Evolutionary conservation across 306 rosid species (phyloP).

Genomic region (Casuarina cunninghamiana): DNA sequence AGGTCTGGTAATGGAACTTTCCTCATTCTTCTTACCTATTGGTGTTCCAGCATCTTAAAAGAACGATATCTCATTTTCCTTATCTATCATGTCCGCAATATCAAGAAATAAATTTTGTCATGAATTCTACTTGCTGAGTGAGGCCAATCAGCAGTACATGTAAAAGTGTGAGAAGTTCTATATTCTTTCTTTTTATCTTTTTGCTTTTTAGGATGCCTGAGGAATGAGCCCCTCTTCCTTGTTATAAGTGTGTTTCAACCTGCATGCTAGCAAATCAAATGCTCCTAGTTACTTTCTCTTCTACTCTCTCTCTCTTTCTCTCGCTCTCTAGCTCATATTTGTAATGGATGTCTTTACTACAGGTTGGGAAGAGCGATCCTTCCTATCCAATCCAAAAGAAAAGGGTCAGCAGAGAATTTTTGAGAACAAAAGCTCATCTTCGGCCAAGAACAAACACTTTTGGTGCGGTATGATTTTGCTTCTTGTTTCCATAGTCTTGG

Average conservation of each 20-base stretch:
- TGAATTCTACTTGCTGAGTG: too few species aligned
- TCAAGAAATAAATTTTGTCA: too few species aligned
- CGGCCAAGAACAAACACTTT: constrained; percentile 95
- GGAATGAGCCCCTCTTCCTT: too few species aligned
- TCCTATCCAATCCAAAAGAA: constrained; percentile 97
- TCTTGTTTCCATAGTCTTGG: constrained; percentile 21
- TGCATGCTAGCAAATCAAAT: constrained; percentile 12
- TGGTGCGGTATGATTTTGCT: constrained; percentile 74
- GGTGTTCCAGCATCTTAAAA: too few species aligned
- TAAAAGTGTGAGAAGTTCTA: too few species aligned
- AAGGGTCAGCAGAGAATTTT: constrained; percentile 81
- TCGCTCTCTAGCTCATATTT: not conserved
- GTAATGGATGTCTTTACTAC: constrained; percentile 1
- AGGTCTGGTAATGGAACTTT: too few species aligned
- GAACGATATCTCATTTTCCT: too few species aligned
- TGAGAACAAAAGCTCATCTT: constrained; percentile 96
- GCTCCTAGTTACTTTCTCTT: constrained; percentile 19
- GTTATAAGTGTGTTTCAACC: not conserved
- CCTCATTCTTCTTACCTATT: too few species aligned
- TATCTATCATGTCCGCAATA: too few species aligned
- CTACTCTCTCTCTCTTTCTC: not conserved
- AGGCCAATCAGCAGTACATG: too few species aligned
- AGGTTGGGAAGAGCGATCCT: constrained; percentile 92
- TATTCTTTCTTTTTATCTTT: too few species aligned
- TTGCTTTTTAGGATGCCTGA: too few species aligned